These are phyloP conservation scores for Colletotrichum sp. DNA, from an alignment of 2,329 filamentous ascomycete genomes.

Conservation along the genomic window DNA sequence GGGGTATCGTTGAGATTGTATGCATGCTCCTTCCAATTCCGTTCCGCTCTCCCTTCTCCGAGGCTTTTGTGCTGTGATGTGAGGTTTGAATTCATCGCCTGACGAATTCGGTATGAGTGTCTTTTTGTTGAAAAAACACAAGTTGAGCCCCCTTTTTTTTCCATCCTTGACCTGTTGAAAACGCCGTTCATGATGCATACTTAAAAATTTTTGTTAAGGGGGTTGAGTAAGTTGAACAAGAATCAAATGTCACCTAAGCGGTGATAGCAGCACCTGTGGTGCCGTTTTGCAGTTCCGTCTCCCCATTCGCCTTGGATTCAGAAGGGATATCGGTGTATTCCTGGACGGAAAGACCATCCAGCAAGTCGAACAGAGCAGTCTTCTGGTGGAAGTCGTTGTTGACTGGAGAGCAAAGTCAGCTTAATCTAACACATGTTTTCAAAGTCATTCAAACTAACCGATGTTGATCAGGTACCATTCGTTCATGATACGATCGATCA, in stretches of 20 bases:
- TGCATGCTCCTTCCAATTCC: conserved; percentile 26
- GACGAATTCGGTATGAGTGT: conserved; percentile 7
- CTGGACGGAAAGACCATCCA: conserved; percentile 76
- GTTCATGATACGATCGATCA: conserved; percentile 86
- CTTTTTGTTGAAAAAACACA: conserved; percentile 33
- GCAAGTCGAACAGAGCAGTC: conserved; percentile 82
- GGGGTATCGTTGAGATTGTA: conserved; percentile 49
- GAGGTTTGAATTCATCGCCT: background rate
- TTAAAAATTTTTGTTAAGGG: conserved; percentile 25
- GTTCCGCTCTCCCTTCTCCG: conserved; percentile 22
- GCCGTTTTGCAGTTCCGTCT: conserved; percentile 18
- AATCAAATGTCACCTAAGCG: conserved; percentile 22
- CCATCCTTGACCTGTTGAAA: conserved; percentile 23
- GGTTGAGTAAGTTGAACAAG: conserved; percentile 21
- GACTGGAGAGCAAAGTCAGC: conserved; percentile 56
- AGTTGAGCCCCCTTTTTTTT: conserved; percentile 20
- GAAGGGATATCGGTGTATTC: conserved; percentile 56
- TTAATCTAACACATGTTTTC: background rate
- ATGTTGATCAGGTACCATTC: conserved; percentile 96
- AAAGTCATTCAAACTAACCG: conserved; percentile 59
- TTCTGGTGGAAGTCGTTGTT: conserved; percentile 97
- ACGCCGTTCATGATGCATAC: conserved; percentile 24
- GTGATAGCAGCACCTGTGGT: conserved; percentile 16
- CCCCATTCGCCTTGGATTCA: conserved; percentile 28
- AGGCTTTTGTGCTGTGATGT: conserved; percentile 24